phyloP scores from a whole-genome alignment of 1,284 basidiomycete genomes.

The Rhodotorula sp. region DNA sequence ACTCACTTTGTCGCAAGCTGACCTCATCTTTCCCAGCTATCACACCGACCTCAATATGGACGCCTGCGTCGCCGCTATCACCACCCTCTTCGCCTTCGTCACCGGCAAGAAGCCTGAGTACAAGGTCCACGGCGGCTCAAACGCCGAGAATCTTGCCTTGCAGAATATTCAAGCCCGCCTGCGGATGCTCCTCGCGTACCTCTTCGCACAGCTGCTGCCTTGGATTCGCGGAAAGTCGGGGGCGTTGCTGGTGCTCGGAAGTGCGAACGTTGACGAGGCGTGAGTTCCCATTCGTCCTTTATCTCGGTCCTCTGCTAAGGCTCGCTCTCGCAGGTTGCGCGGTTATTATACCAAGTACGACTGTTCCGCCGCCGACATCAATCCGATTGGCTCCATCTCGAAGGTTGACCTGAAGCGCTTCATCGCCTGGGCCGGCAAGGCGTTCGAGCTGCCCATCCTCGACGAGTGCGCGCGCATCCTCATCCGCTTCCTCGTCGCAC shows the following conservation, averaged over 20 bases:
- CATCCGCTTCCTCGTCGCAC: background rate
- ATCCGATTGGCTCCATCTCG: constrained; percentile 96
- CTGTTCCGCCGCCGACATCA: constrained; percentile 75
- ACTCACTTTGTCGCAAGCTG: background rate
- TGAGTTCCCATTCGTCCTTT: constrained; percentile 44
- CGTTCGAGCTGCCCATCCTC: constrained; percentile 82
- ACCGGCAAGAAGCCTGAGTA: constrained; percentile 81
- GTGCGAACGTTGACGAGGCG: constrained; percentile 98
- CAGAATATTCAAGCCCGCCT: constrained; percentile 97
- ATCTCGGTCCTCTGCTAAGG: background rate
- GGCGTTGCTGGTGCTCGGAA: constrained; percentile 88
- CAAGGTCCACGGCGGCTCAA: constrained; percentile 79
- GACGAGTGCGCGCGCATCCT: constrained; percentile 56
- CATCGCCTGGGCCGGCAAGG: constrained; percentile 74
- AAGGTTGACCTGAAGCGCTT: constrained; percentile 97
- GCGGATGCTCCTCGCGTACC: constrained; percentile 93
- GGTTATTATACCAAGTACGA: constrained; percentile 99
- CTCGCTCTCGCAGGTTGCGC: constrained; percentile 62
- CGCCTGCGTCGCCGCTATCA: constrained; percentile 75
- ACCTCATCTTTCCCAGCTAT: constrained; percentile 59
- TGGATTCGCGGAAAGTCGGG: constrained; percentile 84
- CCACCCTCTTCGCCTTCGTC: constrained; percentile 76
- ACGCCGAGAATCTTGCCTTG: constrained; percentile 88
- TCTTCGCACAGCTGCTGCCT: constrained; percentile 94
- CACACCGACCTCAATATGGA: constrained; percentile 98